A percentile compares a stretch with the other conserved stretches of the same genome.
Evolutionary conservation across 768 basidiomycete species (phyloP).

Genomic region (Gautieria morchelliformis): DNA sequence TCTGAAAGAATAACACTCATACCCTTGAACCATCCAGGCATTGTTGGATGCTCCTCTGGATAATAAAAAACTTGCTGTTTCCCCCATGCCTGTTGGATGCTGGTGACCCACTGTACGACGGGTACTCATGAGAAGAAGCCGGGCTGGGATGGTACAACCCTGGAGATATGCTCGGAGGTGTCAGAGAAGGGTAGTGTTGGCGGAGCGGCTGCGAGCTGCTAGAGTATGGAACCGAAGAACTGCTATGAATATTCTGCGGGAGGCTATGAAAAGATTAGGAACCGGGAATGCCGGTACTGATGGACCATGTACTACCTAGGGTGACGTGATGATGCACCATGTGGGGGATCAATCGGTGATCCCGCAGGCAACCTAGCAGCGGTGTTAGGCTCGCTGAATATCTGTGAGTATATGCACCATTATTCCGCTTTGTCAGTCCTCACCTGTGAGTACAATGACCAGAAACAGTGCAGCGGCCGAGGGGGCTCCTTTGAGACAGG

Average conservation of each 20-base stretch:
- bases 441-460: conserved; percentile 2
- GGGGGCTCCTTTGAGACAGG: conserved; percentile 5
- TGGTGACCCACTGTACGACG: conserved; percentile 15
- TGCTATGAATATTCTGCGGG: not conserved
- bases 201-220: conserved; percentile 2
- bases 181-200: not conserved
- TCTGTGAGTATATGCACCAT: not conserved
- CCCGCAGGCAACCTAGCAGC: conserved; percentile 1
- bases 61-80: no score
- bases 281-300: not conserved
- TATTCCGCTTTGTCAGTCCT: not conserved
- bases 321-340: not conserved
- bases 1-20: no score
- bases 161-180: conserved; percentile 3
- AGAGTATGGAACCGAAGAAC: not conserved
- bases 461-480: not conserved
- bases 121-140: conserved; percentile 3
- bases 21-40: no score
- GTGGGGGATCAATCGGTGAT: conserved; percentile 3
- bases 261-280: not conserved
- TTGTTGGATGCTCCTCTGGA: no score
- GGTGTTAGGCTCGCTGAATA: conserved; percentile 7
- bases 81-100: not conserved
- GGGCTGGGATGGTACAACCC: conserved; percentile 2
- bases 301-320: conserved; percentile 3